Evolutionary conservation across 768 basidiomycete genomes (phyloP), one percentile per base, ranked within the genome.

Genomic region (Trichaptum fuscoviolaceum): DNA sequence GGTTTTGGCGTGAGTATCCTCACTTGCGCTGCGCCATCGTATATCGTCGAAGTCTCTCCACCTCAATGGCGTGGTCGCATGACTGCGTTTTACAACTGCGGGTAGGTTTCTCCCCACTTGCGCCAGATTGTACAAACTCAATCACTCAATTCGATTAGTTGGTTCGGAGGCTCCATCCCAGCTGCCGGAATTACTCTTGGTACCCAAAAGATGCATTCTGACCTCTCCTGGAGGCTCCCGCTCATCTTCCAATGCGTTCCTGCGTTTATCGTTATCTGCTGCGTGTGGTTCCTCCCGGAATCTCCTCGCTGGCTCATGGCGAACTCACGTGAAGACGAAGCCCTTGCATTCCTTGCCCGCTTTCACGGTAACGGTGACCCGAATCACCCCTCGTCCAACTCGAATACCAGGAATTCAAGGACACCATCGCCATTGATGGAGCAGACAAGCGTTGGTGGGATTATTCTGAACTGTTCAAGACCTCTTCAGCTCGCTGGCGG

Each of bases 401-500:
- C 17, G 83, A 87, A 70, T 83, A 77, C 77, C 78, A 76, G 65
- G 85, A 86, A 70, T 81, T 82, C 69, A 80, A 84, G 66, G 84
- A 85, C 68, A 74, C 79, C 9, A 80, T 86, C 64, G 75, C 77
- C 57, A 68, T 81, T 7, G 80, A 84, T 69, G 86, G 82, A 17
- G 82, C 84, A 17, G 84, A 85, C 71, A 87, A 87, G 72, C 77
- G 82, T 62, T 86, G 85, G 85, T 83, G 72, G 70, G 82, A 87
- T 72, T 86, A 84, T 71, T 79, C 78, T 3, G 83, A 78, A 57
- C 78, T 85, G 35, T 78, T 84, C 72, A 79, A 77, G 63, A 83
- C 80, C n/a, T 70, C 73, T 24, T 82, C 81, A 66, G 80, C 80
- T 9, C 77, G 82, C 57, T 83, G 81, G 69, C 74, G 84, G 65